Conservation (phyloP, 2,329 filamentous ascomycete genomes). For the Verticillium tricorpus region DNA sequence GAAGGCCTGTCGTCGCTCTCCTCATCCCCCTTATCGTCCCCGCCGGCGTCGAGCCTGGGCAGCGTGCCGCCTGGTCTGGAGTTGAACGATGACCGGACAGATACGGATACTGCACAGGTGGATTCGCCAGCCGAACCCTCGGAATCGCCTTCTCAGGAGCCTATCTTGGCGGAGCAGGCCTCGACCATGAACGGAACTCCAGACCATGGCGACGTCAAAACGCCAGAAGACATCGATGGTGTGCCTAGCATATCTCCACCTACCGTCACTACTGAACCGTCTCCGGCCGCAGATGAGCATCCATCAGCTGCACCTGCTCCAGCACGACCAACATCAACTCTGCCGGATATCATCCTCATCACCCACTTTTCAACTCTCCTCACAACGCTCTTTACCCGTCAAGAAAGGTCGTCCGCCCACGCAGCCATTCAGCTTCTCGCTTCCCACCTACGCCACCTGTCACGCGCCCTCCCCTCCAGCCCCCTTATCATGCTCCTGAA, state of each 20-base stretch:
- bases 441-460: conserved; percentile 39
- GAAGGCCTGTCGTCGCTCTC: conserved; percentile 19
- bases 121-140: background rate
- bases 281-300: background rate
- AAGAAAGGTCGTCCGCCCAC: conserved; percentile 43
- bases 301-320: background rate
- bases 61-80: background rate
- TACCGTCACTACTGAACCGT: no score
- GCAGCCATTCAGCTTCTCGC: conserved; percentile 41
- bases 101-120: background rate
- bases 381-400: conserved; percentile 45
- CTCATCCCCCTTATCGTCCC: conserved; percentile 10
- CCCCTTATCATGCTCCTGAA: conserved; percentile 54
- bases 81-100: background rate
- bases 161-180: no score
- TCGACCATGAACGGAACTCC: background rate
- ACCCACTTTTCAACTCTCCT: conserved; percentile 51
- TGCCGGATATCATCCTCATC: conserved; percentile 46
- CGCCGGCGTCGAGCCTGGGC: conserved; percentile 9
- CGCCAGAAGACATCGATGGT: background rate
- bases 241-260: no score
- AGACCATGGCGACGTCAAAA: background rate
- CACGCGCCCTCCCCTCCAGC: conserved; percentile 31
- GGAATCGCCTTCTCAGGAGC: no score
- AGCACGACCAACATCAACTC: conserved; percentile 2